phyloP scores from a whole-genome alignment of 139 green algal genomes.

The Coelastrella sp. region DNA sequence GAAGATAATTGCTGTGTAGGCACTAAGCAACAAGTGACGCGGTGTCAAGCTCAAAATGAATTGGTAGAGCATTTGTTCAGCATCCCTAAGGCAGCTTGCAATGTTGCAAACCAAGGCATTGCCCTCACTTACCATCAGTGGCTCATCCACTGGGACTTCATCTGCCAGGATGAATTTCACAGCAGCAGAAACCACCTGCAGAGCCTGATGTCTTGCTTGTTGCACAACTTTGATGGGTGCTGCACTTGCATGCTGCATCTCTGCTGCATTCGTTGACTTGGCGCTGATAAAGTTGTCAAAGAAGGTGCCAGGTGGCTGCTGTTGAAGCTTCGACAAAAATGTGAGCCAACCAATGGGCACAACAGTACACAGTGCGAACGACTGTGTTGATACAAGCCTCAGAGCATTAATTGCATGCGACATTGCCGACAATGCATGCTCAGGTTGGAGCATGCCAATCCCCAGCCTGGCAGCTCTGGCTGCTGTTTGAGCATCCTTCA shows the following conservation, averaged over 20 bases:
- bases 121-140: slow-evolving; percentile 68
- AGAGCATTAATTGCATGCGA: not conserved
- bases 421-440: slow-evolving; percentile 61
- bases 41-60: too few species aligned
- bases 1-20: too few species aligned
- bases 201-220: not conserved
- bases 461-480: slow-evolving; percentile 71
- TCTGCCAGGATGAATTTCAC: slow-evolving; percentile 63
- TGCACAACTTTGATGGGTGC: not conserved
- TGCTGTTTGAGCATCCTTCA: slow-evolving; percentile 61
- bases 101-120: too few species aligned
- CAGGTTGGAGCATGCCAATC: slow-evolving; percentile 63
- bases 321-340: slow-evolving; percentile 50
- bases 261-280: not conserved
- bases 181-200: slow-evolving; percentile 16
- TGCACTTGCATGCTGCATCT: not conserved
- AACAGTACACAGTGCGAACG: slow-evolving; percentile 17
- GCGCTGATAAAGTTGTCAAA: slow-evolving; percentile 8
- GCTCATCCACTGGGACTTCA: slow-evolving; percentile 57
- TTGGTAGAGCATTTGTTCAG: too few species aligned
- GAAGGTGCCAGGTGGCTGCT: slow-evolving; percentile 41
- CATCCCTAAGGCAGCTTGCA: too few species aligned
- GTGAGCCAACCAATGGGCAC: slow-evolving; percentile 59
- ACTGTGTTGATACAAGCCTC: not conserved
- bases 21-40: too few species aligned